Percentiles rank a stretch among this genome's conserved stretches.
Evolutionary conservation across 1,284 basidiomycete species (phyloP).

Genomic region (Coriolopsis trogii): DNA sequence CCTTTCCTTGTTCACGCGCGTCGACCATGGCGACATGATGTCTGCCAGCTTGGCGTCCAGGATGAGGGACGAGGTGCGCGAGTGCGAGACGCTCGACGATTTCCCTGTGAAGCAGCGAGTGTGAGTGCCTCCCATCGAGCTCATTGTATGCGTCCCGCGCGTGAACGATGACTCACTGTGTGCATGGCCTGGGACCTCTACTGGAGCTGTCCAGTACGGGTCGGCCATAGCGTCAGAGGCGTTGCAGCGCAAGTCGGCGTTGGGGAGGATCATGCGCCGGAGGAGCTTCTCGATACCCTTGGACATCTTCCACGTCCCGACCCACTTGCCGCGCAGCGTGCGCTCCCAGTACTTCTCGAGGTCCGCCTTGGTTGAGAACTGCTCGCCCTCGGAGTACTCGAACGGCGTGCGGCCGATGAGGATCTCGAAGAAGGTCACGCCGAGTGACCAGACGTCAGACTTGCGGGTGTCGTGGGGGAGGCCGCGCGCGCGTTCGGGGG

Average conservation of each 20-base stretch:
- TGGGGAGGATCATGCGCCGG: conserved; percentile 75
- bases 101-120: conserved; percentile 40
- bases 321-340: conserved; percentile 81
- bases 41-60: conserved; percentile 43
- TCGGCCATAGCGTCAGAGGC: conserved; percentile 68
- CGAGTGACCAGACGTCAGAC: conserved; percentile 92
- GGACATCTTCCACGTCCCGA: conserved; percentile 80
- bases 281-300: conserved; percentile 66
- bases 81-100: conserved; percentile 51
- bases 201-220: conserved; percentile 61
- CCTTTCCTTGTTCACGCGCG: conserved; percentile 28
- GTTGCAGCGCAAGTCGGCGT: conserved; percentile 71
- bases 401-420: conserved; percentile 91
- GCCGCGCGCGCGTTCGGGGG: conserved; percentile 86
- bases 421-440: conserved; percentile 92
- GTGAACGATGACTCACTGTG: conserved; percentile 27
- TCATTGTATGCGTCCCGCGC: conserved; percentile 22
- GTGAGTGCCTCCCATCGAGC: background rate
- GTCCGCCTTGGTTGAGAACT: conserved; percentile 81
- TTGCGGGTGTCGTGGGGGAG: conserved; percentile 89
- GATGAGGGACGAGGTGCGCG: conserved; percentile 39
- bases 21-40: conserved; percentile 39
- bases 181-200: conserved; percentile 14
- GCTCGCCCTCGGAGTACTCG: conserved; percentile 80
- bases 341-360: conserved; percentile 84